phyloP scores from a whole-genome alignment of 2,329 filamentous ascomycete genomes.

The Cercospora sojina region DNA sequence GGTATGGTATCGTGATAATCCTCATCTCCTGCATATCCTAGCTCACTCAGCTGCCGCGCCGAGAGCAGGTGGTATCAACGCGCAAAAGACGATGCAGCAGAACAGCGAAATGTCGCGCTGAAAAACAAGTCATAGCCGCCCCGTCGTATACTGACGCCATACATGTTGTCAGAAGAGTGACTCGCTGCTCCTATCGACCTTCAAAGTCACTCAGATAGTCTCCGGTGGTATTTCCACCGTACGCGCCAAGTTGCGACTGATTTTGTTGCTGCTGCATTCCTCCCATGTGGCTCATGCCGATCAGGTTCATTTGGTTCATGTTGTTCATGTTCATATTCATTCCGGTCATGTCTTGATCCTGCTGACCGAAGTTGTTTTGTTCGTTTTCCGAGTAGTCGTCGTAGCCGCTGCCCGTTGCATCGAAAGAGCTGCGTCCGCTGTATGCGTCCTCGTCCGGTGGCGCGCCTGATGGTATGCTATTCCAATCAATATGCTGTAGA shows the following conservation, averaged over 20 bases:
- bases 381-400: constrained; percentile 63
- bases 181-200: constrained; percentile 29
- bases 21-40: constrained; percentile 8
- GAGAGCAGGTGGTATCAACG: constrained; percentile 13
- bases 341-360: constrained; percentile 27
- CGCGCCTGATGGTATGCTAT: constrained; percentile 62
- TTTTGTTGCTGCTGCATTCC: constrained; percentile 25
- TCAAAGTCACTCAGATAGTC: constrained; percentile 39
- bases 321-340: constrained; percentile 23
- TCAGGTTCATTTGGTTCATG: constrained; percentile 18
- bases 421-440: constrained; percentile 76
- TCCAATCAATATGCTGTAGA: constrained; percentile 87
- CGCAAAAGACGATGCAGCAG: neutral
- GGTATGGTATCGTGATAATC: constrained; percentile 10
- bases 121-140: neutral
- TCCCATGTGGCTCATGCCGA: constrained; percentile 25
- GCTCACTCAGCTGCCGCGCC: constrained; percentile 6
- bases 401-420: constrained; percentile 62
- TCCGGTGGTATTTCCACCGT: constrained; percentile 23
- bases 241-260: constrained; percentile 17
- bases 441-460: constrained; percentile 50
- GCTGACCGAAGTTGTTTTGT: constrained; percentile 27
- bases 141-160: neutral
- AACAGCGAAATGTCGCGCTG: neutral
- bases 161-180: neutral